A percentile compares a stretch with the other conserved stretches of the same genome.
Conservation (phyloP, 2,329 filamentous ascomycete genomes). For the Didymella arachidicola region DNA sequence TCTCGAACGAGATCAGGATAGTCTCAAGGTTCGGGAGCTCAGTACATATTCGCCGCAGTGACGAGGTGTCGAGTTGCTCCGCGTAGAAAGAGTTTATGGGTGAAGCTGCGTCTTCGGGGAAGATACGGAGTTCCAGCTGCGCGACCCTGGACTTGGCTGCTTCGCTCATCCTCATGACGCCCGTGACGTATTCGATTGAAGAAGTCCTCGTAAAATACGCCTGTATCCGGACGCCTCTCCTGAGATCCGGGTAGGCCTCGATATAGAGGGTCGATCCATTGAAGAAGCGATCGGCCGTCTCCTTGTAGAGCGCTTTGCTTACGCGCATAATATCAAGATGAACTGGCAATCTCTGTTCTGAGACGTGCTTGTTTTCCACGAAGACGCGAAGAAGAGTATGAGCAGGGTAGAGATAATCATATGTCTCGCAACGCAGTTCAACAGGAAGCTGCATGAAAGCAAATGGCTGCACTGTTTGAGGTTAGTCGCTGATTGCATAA, state of each 20-base stretch:
- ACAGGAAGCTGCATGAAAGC: constrained; percentile 34
- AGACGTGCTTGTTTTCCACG: constrained; percentile 2
- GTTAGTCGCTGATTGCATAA: constrained; percentile 11
- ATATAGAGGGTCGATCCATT: constrained; percentile 25
- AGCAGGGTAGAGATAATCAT: constrained; percentile 30
- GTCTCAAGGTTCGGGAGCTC: constrained; percentile 21
- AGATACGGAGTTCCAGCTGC: constrained; percentile 25
- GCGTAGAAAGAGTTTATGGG: not conserved
- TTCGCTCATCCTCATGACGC: constrained; percentile 20
- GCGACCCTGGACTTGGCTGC: constrained; percentile 21
- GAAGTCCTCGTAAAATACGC: not conserved
- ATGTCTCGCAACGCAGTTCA: constrained; percentile 35
- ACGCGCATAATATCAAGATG: constrained; percentile 30
- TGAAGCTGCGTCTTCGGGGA: constrained; percentile 2
- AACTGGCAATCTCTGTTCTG: constrained; percentile 9
- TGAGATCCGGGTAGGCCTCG: constrained; percentile 3
- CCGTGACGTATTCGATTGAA: constrained; percentile 7
- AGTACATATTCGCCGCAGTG: constrained; percentile 17
- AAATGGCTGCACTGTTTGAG: constrained; percentile 28
- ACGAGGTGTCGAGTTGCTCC: not conserved
- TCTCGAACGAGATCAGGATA: constrained; percentile 17
- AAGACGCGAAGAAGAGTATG: constrained; percentile 14
- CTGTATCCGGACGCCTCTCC: not conserved
- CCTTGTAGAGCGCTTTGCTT: constrained; percentile 27
- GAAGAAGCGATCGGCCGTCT: constrained; percentile 29